Evolutionary conservation across 345 rosid species (phyloP).

Genomic region (Triadica sebifera): DNA sequence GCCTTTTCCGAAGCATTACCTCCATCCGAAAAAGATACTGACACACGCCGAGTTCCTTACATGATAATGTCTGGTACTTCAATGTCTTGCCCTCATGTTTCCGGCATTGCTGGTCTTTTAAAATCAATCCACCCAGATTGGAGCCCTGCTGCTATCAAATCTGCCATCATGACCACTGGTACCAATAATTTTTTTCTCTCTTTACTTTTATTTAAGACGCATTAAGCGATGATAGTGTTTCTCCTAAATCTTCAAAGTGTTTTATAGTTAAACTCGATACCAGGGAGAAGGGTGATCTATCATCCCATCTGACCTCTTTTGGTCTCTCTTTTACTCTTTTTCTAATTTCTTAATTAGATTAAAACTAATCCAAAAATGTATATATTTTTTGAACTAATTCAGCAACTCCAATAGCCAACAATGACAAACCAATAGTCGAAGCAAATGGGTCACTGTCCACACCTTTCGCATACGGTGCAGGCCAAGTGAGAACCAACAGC

Average conservation of each 20-base stretch:
- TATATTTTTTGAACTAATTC: not conserved
- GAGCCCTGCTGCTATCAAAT: constrained; percentile 49
- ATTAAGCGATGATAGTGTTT: too few relatives aligned
- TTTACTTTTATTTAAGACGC: not conserved
- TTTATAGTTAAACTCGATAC: too few relatives aligned
- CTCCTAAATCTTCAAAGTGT: too few relatives aligned
- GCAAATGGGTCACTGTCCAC: constrained; percentile 1
- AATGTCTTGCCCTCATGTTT: constrained; percentile 37
- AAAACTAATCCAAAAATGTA: not conserved
- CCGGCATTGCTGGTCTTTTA: constrained; percentile 42
- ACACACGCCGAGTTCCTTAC: constrained; percentile 12
- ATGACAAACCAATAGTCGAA: constrained; percentile 8
- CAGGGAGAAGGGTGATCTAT: too few relatives aligned
- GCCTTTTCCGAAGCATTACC: constrained; percentile 18
- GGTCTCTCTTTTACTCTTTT: too few relatives aligned
- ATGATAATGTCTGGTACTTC: constrained; percentile 36
- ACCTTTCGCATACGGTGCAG: constrained; percentile 33
- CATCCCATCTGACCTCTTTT: too few relatives aligned
- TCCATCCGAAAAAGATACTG: constrained; percentile 6
- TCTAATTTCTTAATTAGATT: too few relatives aligned
- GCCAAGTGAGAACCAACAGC: constrained; percentile 25
- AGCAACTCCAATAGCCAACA: constrained; percentile 13
- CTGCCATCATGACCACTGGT: constrained; percentile 53
- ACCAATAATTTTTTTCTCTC: not conserved
- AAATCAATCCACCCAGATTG: constrained; percentile 40